A percentile compares a stretch with the other conserved stretches of the same genome.
These are phyloP conservation scores for Selaginella tamariscina DNA, from an alignment of 75 land plant species.

Conservation along the genomic window DNA sequence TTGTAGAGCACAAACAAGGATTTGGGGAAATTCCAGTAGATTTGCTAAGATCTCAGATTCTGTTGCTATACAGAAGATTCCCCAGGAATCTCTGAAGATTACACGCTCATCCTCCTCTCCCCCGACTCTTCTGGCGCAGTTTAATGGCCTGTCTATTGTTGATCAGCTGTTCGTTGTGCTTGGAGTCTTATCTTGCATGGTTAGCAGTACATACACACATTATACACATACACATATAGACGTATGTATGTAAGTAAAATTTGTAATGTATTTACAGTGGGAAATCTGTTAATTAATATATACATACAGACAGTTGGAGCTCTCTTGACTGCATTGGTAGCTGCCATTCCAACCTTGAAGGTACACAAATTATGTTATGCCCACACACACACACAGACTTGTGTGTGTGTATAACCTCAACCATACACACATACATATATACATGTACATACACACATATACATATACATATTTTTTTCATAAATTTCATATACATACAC, in stretches of 20 bases:
- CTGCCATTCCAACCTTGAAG: conserved; percentile 50
- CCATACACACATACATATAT: too few relatives aligned
- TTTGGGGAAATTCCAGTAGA: too few relatives aligned
- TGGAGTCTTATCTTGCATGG: conserved; percentile 12
- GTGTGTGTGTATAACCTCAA: too few relatives aligned
- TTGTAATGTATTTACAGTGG: background rate
- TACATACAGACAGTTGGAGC: conserved; percentile 37
- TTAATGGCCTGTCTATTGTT: conserved; percentile 13
- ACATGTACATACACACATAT: too few relatives aligned
- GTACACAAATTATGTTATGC: conserved; percentile 23
- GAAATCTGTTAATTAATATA: background rate
- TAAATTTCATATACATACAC: too few relatives aligned
- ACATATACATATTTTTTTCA: too few relatives aligned
- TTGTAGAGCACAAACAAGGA: too few relatives aligned
- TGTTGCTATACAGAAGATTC: too few relatives aligned
- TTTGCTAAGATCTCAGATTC: too few relatives aligned
- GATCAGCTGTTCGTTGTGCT: conserved; percentile 14
- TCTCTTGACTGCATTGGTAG: conserved; percentile 36
- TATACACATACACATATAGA: background rate
- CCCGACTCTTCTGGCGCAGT: conserved; percentile 33
- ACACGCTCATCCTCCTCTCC: conserved; percentile 33
- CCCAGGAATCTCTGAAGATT: too few relatives aligned
- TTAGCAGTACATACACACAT: background rate
- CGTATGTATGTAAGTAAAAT: background rate
- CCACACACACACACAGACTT: too few relatives aligned